Evolutionary conservation across 306 rosid species (phyloP).

Genomic region (Casuarina cunninghamiana): DNA sequence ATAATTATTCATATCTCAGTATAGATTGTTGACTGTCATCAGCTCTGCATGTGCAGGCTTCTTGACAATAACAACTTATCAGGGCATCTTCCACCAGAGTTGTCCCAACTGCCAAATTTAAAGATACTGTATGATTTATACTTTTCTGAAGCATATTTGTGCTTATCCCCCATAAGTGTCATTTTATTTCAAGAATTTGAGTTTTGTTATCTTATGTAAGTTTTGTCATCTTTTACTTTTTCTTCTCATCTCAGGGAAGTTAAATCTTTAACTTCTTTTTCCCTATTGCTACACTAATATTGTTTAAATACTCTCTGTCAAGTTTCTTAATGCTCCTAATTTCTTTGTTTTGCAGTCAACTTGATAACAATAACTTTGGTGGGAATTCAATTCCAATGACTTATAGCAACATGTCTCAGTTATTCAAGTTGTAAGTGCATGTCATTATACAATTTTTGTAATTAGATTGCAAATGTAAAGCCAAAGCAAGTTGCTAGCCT

Average conservation of each 20-base stretch:
- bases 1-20: neutral
- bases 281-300: neutral
- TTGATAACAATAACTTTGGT: constrained; percentile 80
- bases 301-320: constrained; percentile 15
- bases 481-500: constrained; percentile 8
- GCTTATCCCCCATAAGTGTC: neutral
- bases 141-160: constrained; percentile 17
- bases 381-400: constrained; percentile 68
- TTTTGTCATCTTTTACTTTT: neutral
- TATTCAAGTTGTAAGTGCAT: constrained; percentile 76
- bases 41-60: constrained; percentile 63
- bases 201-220: too few species aligned
- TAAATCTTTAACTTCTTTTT: neutral
- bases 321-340: neutral
- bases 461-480: constrained; percentile 18
- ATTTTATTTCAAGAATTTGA: neutral
- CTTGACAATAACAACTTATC: constrained; percentile 89
- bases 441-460: constrained; percentile 1
- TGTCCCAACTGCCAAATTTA: constrained; percentile 50
- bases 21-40: constrained; percentile 10
- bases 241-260: neutral
- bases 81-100: constrained; percentile 70
- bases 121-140: constrained; percentile 49
- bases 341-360: constrained; percentile 68
- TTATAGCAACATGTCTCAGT: constrained; percentile 51